Evolutionary conservation across 257 asterid genomes (phyloP).

Genomic region (Solanum arcanum): DNA sequence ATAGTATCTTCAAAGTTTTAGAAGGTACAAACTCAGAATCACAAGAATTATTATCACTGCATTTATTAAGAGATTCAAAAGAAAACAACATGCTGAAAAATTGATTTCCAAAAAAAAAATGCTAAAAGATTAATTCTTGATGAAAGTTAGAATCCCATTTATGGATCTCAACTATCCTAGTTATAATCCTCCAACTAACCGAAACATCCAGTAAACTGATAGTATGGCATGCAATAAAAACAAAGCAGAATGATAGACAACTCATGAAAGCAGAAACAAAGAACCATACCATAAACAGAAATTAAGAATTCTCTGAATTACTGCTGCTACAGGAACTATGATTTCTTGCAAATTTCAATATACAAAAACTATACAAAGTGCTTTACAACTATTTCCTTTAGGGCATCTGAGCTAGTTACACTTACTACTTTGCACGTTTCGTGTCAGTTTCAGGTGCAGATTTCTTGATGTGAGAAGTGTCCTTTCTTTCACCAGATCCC

Average conservation of each 20-base stretch:
- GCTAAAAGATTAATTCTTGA: not conserved
- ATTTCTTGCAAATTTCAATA: not conserved
- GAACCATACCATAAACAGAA: not conserved
- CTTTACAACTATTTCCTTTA: not conserved
- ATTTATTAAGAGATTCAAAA: not conserved
- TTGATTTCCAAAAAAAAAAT: not conserved
- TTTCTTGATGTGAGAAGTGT: constrained; percentile 36
- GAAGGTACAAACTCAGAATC: not conserved
- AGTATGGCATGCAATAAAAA: not conserved
- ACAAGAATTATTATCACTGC: not conserved
- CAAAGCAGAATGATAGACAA: not conserved
- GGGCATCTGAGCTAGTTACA: constrained; percentile 4
- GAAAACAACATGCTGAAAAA: not conserved
- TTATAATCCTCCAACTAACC: not conserved
- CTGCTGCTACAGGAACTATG: not conserved
- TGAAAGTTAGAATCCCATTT: not conserved
- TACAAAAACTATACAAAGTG: not conserved
- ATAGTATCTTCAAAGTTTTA: not conserved
- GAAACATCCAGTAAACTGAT: not conserved
- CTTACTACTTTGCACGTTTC: constrained; percentile 91
- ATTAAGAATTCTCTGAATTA: not conserved
- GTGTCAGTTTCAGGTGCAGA: constrained; percentile 62
- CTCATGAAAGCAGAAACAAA: not conserved
- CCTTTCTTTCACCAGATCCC: constrained; percentile 46
- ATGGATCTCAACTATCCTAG: not conserved